These are phyloP conservation scores for Tricholoma terreum DNA, from an alignment of 768 basidiomycete genomes.

Conservation along the genomic window DNA sequence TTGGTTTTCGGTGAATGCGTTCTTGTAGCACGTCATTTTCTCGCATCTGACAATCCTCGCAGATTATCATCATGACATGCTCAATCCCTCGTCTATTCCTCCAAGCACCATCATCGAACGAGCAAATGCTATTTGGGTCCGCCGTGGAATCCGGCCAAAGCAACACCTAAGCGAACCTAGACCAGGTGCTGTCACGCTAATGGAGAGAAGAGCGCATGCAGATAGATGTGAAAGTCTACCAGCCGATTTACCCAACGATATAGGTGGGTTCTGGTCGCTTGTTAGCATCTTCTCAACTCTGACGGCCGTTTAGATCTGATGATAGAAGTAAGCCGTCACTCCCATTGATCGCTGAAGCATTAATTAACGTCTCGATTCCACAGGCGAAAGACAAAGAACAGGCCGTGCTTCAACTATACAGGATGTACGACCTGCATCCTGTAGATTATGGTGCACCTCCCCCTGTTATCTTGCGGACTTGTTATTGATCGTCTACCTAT, in stretches of 20 bases:
- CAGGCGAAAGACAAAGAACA: constrained; percentile 90
- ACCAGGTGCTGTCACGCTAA: constrained; percentile 76
- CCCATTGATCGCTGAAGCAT: not conserved
- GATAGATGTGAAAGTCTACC: constrained; percentile 76
- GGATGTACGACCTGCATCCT: constrained; percentile 69
- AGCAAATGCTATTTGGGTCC: constrained; percentile 69
- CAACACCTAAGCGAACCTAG: constrained; percentile 92
- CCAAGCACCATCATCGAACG: constrained; percentile 67
- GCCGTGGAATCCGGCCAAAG: constrained; percentile 81
- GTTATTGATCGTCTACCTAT: not conserved
- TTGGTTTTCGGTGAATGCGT: constrained; percentile 53
- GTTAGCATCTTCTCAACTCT: constrained; percentile 6
- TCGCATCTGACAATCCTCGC: constrained; percentile 14
- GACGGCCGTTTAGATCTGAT: constrained; percentile 58
- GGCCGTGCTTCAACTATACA: constrained; percentile 81
- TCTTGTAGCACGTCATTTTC: constrained; percentile 25
- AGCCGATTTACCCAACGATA: constrained; percentile 58
- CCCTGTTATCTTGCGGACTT: not conserved
- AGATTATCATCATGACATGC: constrained; percentile 83
- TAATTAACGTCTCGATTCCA: not conserved
- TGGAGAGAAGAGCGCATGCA: constrained; percentile 86
- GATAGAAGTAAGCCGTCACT: constrained; percentile 58
- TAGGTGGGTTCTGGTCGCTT: constrained; percentile 42
- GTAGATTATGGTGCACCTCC: constrained; percentile 52
- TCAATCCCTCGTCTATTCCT: constrained; percentile 59